Conservation (phyloP, 2,329 filamentous ascomycete species). For the Pseudopithomyces chartarum region DNA sequence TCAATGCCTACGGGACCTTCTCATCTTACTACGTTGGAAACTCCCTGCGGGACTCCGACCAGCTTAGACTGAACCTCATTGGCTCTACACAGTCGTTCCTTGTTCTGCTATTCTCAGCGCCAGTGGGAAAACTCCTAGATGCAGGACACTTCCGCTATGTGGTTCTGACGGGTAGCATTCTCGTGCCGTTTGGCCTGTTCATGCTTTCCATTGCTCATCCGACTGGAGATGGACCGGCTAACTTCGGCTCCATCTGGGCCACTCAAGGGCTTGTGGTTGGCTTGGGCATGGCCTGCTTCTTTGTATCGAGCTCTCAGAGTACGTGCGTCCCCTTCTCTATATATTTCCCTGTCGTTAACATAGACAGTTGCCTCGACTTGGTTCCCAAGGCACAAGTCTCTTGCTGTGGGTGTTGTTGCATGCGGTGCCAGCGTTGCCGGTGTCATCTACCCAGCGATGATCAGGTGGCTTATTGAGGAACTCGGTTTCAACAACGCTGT, state of each 20-base stretch:
- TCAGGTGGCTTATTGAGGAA: slow-evolving; percentile 48
- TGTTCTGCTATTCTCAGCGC: slow-evolving; percentile 51
- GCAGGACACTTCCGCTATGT: slow-evolving; percentile 51
- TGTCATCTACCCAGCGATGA: slow-evolving; percentile 54
- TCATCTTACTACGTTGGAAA: slow-evolving; percentile 55
- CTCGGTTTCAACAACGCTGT: slow-evolving; percentile 54
- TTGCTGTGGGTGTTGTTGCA: slow-evolving; percentile 57
- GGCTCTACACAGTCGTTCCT: slow-evolving; percentile 55
- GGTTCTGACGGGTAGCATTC: slow-evolving; percentile 47
- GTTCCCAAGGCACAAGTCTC: slow-evolving; percentile 53
- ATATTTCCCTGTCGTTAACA: slow-evolving; percentile 13
- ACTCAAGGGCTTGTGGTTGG: slow-evolving; percentile 55
- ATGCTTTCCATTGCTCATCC: slow-evolving; percentile 51
- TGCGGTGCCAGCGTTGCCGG: slow-evolving; percentile 56
- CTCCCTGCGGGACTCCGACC: slow-evolving; percentile 47
- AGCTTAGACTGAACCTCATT: slow-evolving; percentile 53
- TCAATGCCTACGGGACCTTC: slow-evolving; percentile 58
- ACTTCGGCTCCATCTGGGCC: slow-evolving; percentile 51
- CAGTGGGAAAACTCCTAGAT: slow-evolving; percentile 56
- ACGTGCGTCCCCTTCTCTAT: slow-evolving; percentile 18
- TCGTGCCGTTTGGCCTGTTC: slow-evolving; percentile 53
- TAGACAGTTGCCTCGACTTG: slow-evolving; percentile 55
- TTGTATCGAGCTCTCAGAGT: slow-evolving; percentile 58
- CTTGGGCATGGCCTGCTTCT: slow-evolving; percentile 59
- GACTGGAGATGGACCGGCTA: slow-evolving; percentile 42